phyloP scores from a whole-genome alignment of 768 basidiomycete genomes.

The Lyophyllum atratum region DNA sequence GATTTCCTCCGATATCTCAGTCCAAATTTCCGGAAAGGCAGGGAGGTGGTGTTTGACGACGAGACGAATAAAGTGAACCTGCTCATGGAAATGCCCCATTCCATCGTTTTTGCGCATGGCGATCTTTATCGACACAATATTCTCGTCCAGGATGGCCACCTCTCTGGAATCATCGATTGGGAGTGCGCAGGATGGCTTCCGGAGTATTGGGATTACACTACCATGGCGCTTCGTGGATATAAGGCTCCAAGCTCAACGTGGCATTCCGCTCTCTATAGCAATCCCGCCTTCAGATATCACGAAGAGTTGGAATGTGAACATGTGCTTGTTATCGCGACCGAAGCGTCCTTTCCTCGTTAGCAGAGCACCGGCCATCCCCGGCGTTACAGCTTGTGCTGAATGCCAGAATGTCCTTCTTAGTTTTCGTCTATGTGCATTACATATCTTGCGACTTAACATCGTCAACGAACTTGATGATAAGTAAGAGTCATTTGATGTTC shows the following conservation, averaged over 20 bases:
- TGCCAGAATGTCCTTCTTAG: too few species aligned
- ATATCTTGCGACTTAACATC: too few species aligned
- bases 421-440: too few species aligned
- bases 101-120: constrained; percentile 6
- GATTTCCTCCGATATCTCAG: constrained; percentile 1
- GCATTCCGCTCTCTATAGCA: background rate
- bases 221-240: background rate
- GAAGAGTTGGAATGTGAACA: constrained; percentile 6
- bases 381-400: background rate
- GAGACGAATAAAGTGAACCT: background rate
- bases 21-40: background rate
- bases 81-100: background rate
- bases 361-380: background rate
- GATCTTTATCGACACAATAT: constrained; percentile 11
- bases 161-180: constrained; percentile 18
- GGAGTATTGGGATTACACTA: constrained; percentile 23
- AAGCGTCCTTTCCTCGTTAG: background rate
- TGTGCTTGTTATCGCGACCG: background rate
- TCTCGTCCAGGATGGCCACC: constrained; percentile 6
- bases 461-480: too few species aligned
- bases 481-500: too few species aligned
- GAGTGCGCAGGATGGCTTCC: constrained; percentile 24
- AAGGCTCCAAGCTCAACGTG: background rate
- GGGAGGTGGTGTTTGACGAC: background rate
- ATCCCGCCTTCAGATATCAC: constrained; percentile 7